Conservation (phyloP, 768 basidiomycete species). For the Roridomyces roridus region DNA sequence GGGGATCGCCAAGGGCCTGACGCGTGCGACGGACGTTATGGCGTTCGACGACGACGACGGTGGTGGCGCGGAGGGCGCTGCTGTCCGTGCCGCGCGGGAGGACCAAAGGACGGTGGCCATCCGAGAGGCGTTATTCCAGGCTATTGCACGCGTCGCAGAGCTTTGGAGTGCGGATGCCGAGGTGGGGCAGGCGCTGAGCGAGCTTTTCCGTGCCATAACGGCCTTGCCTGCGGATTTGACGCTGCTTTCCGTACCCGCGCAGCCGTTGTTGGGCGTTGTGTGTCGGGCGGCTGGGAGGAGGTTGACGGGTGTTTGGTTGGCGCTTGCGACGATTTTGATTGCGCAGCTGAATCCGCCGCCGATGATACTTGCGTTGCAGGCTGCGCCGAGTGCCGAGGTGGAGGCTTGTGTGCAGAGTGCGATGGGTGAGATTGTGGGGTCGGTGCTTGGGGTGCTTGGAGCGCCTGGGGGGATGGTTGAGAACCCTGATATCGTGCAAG, state of each 20-base stretch:
- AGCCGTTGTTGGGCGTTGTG: constrained; percentile 80
- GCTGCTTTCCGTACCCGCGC: constrained; percentile 79
- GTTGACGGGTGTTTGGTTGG: constrained; percentile 84
- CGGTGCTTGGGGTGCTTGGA: constrained; percentile 58
- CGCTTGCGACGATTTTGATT: constrained; percentile 79
- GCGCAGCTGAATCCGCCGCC: constrained; percentile 83
- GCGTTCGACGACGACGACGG: constrained; percentile 63
- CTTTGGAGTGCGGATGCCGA: constrained; percentile 83
- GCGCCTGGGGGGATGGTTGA: constrained; percentile 75
- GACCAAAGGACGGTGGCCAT: constrained; percentile 69
- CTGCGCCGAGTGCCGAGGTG: constrained; percentile 60
- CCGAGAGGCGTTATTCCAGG: constrained; percentile 68
- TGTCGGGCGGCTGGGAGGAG: constrained; percentile 75
- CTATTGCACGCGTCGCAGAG: constrained; percentile 65
- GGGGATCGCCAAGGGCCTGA: constrained; percentile 88
- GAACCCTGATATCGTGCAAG: constrained; percentile 93
- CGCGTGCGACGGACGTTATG: constrained; percentile 74
- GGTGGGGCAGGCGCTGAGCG: constrained; percentile 80
- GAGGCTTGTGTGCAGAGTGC: constrained; percentile 60
- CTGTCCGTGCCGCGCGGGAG: constrained; percentile 63
- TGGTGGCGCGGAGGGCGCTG: constrained; percentile 60
- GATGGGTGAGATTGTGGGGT: constrained; percentile 64
- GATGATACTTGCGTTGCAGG: constrained; percentile 53
- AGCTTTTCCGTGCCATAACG: constrained; percentile 86
- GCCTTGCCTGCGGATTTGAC: constrained; percentile 79